Evolutionary conservation across 805 yeast genomes (phyloP).

Genomic region (Blastobotrys peoriensis): DNA sequence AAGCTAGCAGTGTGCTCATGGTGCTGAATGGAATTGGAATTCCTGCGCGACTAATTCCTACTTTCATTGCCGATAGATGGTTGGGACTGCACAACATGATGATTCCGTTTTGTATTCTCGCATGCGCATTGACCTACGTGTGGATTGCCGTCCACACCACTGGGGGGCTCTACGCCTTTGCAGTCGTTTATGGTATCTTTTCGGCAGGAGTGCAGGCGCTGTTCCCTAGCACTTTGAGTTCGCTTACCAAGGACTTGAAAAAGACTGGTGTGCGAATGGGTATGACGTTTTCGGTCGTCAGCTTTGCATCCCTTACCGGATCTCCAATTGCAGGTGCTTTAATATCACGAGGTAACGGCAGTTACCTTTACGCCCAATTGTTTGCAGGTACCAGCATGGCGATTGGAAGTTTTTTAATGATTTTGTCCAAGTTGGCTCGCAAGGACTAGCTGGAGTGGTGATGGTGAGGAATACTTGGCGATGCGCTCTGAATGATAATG

Average conservation of each 20-base stretch:
- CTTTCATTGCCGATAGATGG: slow-evolving; percentile 38
- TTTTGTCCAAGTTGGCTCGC: not conserved
- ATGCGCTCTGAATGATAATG: too few relatives aligned
- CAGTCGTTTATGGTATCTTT: slow-evolving; percentile 28
- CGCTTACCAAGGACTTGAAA: slow-evolving; percentile 23
- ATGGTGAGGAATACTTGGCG: too few relatives aligned
- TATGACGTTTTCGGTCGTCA: slow-evolving; percentile 47
- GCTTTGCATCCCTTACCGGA: slow-evolving; percentile 39
- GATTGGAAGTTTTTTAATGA: not conserved
- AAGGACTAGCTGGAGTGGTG: too few relatives aligned
- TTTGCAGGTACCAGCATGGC: slow-evolving; percentile 14
- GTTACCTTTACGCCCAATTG: slow-evolving; percentile 18
- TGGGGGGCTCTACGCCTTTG: slow-evolving; percentile 29
- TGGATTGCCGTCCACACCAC: slow-evolving; percentile 32
- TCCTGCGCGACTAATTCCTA: slow-evolving; percentile 47
- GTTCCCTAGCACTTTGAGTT: slow-evolving; percentile 29
- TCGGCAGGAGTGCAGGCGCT: slow-evolving; percentile 30
- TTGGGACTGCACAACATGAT: slow-evolving; percentile 42
- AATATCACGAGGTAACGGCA: slow-evolving; percentile 14
- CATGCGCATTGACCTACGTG: slow-evolving; percentile 30
- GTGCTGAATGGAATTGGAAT: slow-evolving; percentile 35
- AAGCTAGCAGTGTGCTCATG: slow-evolving; percentile 29
- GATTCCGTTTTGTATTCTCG: slow-evolving; percentile 26
- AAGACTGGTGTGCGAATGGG: slow-evolving; percentile 46
- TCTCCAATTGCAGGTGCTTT: slow-evolving; percentile 29